Conservation (phyloP, 1,284 basidiomycete species). For the Cryptococcus sp. region DNA sequence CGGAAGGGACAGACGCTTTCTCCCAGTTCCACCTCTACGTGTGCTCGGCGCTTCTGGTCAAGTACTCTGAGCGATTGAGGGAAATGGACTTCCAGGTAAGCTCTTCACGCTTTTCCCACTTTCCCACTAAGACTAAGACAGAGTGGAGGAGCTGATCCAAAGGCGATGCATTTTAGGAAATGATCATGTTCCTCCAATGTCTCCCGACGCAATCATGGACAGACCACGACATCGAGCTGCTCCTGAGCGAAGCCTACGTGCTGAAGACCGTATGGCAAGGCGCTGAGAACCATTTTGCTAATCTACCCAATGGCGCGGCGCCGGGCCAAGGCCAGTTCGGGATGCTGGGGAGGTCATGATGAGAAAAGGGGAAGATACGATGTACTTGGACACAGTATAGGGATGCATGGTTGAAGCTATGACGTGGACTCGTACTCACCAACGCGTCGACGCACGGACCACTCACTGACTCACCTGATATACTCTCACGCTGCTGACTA, state of each 20-base stretch:
- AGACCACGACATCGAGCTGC: constrained; percentile 92
- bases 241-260: constrained; percentile 94
- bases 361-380: not conserved
- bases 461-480: no score
- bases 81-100: constrained; percentile 94
- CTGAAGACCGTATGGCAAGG: constrained; percentile 92
- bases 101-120: constrained; percentile 7
- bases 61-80: constrained; percentile 84
- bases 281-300: constrained; percentile 81
- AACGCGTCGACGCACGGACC: no score
- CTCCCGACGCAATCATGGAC: constrained; percentile 93
- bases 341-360: constrained; percentile 44
- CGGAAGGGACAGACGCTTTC: constrained; percentile 91
- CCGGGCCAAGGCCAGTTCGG: constrained; percentile 32
- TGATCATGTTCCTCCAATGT: constrained; percentile 98
- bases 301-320: constrained; percentile 28
- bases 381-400: no score
- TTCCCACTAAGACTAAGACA: no score
- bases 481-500: no score
- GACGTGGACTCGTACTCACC: no score
- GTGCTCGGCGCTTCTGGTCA: constrained; percentile 89
- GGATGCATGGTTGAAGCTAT: no score
- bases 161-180: constrained; percentile 63
- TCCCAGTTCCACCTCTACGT: constrained; percentile 97
- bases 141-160: constrained; percentile 1